Base-by-base conservation (phyloP, 1,284 basidiomycete genomes). In the Apiotrichum laibachii region DNA sequence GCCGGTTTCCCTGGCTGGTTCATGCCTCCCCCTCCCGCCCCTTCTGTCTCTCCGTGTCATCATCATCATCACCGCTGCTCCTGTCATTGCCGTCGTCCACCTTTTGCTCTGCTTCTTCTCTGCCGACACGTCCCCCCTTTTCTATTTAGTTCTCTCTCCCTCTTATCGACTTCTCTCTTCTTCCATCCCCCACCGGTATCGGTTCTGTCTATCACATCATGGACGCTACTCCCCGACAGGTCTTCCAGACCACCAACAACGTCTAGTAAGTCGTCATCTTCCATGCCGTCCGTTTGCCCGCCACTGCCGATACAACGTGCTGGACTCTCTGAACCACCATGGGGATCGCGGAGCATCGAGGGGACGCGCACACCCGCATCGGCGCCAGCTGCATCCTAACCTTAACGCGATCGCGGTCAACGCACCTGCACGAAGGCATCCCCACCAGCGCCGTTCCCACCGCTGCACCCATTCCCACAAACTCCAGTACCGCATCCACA, bases 231-330 rank as follows among this genome's bases (percentile, higher is more conserved):
- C 75, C 76, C 11, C 65, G 77, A 34, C 73, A 77, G 63, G 64
- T 71, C 42, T 79, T 76, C 60, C 75, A 79, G 59, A 73, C 75
- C 10, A 61, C 72, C 33, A 77, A 70, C 64, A 79, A 79, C 57
- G 68, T 71, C 59, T 79, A 79, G 77, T 77, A 40, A 64, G 74
- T 65, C 31, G 7, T 31, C n/a, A 35, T 10, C 9, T 12, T 3
- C 19, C 11, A 21, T 22, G n/a, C 26, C 26, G 26, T 31, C 26
- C 4, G 7, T n/a, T n/a, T n/a, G 26, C 45, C 21, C 3, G 13
- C 15, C 4, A 5, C 15, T 6, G 9, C 13, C 12, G 10, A 9
- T 18, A 21, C 21, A 19, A 18, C 46, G 4, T 31, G 7, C 26
- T 3, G 4, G 26, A 19, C 21, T 21, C 45, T 21, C 21, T 18